Evolutionary conservation across 129 eudicot species (phyloP).

Genomic region (Escallonia herrerae): DNA sequence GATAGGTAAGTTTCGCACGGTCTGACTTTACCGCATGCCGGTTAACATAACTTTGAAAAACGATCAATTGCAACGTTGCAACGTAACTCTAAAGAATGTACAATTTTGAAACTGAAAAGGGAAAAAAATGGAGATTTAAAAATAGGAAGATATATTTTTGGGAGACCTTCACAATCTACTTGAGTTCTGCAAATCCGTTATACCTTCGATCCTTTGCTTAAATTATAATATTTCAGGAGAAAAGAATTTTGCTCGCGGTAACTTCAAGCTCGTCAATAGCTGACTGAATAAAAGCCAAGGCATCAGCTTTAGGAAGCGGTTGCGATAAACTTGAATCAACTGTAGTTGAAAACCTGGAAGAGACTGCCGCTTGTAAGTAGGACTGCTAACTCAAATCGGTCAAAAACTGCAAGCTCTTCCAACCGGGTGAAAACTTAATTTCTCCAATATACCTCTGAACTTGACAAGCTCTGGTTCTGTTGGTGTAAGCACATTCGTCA

Average conservation of each 20-base stretch:
- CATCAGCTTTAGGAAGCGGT: constrained; percentile 15
- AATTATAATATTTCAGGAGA: not conserved
- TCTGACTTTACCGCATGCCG: too few species aligned
- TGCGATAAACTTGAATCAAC: constrained; percentile 12
- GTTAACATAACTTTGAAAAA: too few species aligned
- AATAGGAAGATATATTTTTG: not conserved
- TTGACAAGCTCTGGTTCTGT: not conserved
- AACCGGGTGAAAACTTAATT: too few species aligned
- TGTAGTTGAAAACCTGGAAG: constrained; percentile 65
- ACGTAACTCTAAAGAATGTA: not conserved
- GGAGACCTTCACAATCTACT: too few species aligned
- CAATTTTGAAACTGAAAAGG: not conserved
- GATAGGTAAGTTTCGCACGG: too few species aligned
- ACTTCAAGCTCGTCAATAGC: constrained; percentile 46
- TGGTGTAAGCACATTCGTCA: too few species aligned
- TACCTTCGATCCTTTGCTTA: not conserved
- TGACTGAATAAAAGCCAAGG: constrained; percentile 36
- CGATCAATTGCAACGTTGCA: not conserved
- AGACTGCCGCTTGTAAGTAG: constrained; percentile 32
- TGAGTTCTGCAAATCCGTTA: not conserved
- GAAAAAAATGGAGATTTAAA: not conserved
- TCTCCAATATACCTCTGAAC: too few species aligned
- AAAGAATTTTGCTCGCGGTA: not conserved
- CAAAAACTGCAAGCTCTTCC: too few species aligned
- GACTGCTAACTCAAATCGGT: too few species aligned